Base-by-base conservation (phyloP, 1,139 yeast genomes). In the Pichia cactophila region DNA sequence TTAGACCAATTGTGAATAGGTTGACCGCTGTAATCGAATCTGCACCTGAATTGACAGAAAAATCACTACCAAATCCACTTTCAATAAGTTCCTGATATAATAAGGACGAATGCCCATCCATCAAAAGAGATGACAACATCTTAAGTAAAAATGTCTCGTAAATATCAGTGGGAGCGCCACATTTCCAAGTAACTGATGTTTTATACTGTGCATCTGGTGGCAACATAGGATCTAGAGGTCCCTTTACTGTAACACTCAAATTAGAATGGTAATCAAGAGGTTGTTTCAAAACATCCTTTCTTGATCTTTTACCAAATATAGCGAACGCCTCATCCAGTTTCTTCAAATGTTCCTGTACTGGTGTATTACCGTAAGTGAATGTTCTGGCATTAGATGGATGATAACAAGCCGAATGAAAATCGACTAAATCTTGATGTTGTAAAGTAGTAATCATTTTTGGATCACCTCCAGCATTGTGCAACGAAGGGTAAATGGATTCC, bases 391-490 rank as follows among this genome's bases (percentile, higher is more conserved):
- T 92, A 2, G 95, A 83, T 1, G 98, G 97, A 62, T 90, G 96
- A 64, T 92, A 92, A 60, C 85, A 77, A 5, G 68, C 65, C 6
- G 71, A 66, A 61, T 92, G 97, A 70, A 86, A 92, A 33, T 81
- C 81, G 7, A 83, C 70, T 53, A 92, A 73, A 52, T 88, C 94
- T 56, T 83, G 81, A 61, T 90, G 86, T 16, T 75, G 71, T 54
- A 92, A 70, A 51, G 81, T 75, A 0, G 96, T 86, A 53, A 92
- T 94, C 50, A 74, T 72, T 33, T 75, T 67, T 1, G 99, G 99
- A 62, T 92, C 96, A 48, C 99, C 99, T 36, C 97, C 99, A 3
- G 96, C 84, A 67, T 89, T 88, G 60, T 88, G 78, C 57, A 92
- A 71, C 11, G 89, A 76, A 2, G 96, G 92, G 61, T 88, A 92